Conservation (phyloP, 2,329 filamentous ascomycete species). For the Dactylellina leptospora region DNA sequence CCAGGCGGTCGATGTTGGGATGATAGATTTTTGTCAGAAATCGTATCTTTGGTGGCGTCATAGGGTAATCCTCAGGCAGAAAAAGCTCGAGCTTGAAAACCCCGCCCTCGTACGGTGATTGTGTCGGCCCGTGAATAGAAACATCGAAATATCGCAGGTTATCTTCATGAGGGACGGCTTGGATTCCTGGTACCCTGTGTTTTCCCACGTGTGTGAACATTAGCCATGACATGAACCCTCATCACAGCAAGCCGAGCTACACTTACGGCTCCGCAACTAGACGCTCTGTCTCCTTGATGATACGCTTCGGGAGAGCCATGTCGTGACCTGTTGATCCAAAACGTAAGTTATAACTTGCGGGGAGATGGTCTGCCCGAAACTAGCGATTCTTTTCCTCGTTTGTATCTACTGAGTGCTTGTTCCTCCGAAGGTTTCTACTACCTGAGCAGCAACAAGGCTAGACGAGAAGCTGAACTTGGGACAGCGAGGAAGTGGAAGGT, state of each 20-base stretch:
- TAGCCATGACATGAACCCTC: constrained; percentile 19
- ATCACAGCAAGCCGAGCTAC: constrained; percentile 12
- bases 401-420: too few species aligned
- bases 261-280: constrained; percentile 94
- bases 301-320: constrained; percentile 89
- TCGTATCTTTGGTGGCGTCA: constrained; percentile 97
- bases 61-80: constrained; percentile 97
- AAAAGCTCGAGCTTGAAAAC: constrained; percentile 98
- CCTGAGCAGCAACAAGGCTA: too few species aligned
- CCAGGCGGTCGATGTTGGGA: constrained; percentile 97
- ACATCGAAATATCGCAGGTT: constrained; percentile 99
- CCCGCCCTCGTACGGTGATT: constrained; percentile 67
- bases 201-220: constrained; percentile 26
- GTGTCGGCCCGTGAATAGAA: constrained; percentile 83
- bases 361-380: too few species aligned
- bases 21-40: constrained; percentile 99
- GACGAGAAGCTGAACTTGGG: too few species aligned
- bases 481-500: too few species aligned
- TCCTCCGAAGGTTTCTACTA: too few species aligned
- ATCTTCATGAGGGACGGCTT: constrained; percentile 92
- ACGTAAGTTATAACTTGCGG: not conserved
- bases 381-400: too few species aligned
- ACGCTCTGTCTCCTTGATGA: constrained; percentile 97
- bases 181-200: constrained; percentile 95
- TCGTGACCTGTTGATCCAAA: constrained; percentile 37